These are phyloP conservation scores for Austroboletus festivus DNA, from an alignment of 768 basidiomycete genomes.

Conservation along the genomic window DNA sequence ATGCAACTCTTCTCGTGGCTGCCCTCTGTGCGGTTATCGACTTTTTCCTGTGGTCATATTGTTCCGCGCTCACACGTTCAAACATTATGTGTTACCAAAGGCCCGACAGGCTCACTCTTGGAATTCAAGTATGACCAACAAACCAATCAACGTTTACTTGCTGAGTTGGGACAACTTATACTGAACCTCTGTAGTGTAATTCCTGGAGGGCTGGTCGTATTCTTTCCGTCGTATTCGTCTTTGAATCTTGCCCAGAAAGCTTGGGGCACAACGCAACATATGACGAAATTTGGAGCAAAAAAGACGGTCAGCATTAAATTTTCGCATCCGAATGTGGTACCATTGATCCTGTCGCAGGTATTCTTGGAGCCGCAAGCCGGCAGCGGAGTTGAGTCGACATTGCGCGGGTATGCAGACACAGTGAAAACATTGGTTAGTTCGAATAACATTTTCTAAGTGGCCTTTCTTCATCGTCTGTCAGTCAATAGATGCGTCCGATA, in stretches of 20 bases:
- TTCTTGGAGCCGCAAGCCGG: constrained; percentile 84
- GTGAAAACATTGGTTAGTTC: constrained; percentile 28
- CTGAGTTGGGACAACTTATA: constrained; percentile 81
- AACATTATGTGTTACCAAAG: constrained; percentile 68
- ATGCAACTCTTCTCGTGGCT: constrained; percentile 76
- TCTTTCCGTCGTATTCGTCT: constrained; percentile 90
- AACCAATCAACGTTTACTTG: constrained; percentile 59
- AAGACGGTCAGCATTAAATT: constrained; percentile 57
- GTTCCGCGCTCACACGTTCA: constrained; percentile 78
- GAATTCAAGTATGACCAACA: constrained; percentile 82
- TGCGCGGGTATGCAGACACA: constrained; percentile 69
- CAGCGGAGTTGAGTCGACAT: constrained; percentile 65
- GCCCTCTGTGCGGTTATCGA: constrained; percentile 57
- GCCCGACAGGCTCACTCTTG: constrained; percentile 70
- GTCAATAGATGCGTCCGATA: constrained; percentile 23
- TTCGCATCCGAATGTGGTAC: neutral
- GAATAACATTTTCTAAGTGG: neutral
- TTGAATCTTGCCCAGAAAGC: constrained; percentile 59
- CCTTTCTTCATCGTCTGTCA: constrained; percentile 10
- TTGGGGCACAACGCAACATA: constrained; percentile 63
- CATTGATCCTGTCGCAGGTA: constrained; percentile 45
- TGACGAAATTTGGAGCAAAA: constrained; percentile 62
- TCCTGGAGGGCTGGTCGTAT: constrained; percentile 88
- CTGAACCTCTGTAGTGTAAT: constrained; percentile 76
- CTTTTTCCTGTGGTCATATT: constrained; percentile 90